Conservation (phyloP, 495 filamentous ascomycete genomes). For the Daldinia decipiens region DNA sequence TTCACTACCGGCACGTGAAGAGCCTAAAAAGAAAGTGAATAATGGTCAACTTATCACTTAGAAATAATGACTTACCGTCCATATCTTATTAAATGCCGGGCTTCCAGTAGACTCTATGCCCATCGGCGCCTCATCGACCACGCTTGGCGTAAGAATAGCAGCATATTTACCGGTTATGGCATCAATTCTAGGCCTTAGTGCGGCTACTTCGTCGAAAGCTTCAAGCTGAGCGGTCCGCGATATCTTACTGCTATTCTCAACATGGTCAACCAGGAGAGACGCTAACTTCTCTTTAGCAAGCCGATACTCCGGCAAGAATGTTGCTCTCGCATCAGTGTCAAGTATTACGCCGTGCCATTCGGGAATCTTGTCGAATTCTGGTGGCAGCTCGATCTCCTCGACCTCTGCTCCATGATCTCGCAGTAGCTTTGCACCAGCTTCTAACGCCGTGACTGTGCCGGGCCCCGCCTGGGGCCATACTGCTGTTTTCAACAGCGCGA, state of each 20-base stretch:
- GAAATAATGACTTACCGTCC: constrained; percentile 42
- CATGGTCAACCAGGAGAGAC: constrained; percentile 51
- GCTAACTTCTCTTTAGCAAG: constrained; percentile 54
- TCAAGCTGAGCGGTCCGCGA: constrained; percentile 54
- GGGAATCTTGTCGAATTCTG: constrained; percentile 55
- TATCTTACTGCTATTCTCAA: constrained; percentile 54
- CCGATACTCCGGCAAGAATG: constrained; percentile 60
- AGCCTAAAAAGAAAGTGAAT: constrained; percentile 38
- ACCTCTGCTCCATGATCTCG: constrained; percentile 54
- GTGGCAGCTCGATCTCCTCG: constrained; percentile 58
- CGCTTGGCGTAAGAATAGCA: constrained; percentile 61
- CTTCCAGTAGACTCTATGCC: constrained; percentile 58
- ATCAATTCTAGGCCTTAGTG: constrained; percentile 59
- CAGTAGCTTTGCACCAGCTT: constrained; percentile 54
- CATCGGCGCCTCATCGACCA: constrained; percentile 60
- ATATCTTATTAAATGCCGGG: constrained; percentile 53
- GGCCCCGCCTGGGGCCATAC: constrained; percentile 61
- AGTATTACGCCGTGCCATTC: constrained; percentile 57
- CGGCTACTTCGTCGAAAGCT: constrained; percentile 57
- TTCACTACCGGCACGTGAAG: constrained; percentile 62
- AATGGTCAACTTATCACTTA: not conserved
- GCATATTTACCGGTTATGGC: constrained; percentile 57
- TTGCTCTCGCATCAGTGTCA: constrained; percentile 53
- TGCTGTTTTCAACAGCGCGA: constrained; percentile 60
- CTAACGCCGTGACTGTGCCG: constrained; percentile 57